phyloP scores from a whole-genome alignment of 345 rosid genomes.

The Euphorbia tirucalli region DNA sequence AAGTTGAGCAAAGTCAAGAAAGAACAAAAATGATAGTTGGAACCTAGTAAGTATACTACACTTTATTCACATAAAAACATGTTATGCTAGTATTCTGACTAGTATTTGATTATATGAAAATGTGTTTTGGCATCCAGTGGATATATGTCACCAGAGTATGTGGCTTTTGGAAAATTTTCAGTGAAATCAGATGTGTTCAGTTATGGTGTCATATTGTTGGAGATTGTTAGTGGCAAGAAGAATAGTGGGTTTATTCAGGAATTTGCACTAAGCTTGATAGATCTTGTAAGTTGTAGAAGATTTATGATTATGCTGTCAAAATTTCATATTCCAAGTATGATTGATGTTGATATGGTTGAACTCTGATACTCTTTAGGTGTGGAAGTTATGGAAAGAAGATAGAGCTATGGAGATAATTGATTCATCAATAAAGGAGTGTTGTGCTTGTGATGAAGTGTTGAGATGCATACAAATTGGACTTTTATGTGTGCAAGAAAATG shows the following conservation, averaged over 20 bases:
- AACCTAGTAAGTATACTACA: constrained; percentile 16
- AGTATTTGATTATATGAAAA: background rate
- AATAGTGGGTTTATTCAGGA: background rate
- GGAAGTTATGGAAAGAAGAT: constrained; percentile 12
- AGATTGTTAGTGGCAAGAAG: constrained; percentile 9
- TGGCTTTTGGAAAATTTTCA: constrained; percentile 14
- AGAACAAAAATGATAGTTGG: constrained; percentile 10
- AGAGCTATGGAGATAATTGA: constrained; percentile 5
- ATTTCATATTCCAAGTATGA: too few relatives aligned
- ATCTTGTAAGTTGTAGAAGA: constrained; percentile 5
- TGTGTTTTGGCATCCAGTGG: background rate
- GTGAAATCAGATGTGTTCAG: constrained; percentile 17
- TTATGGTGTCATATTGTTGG: constrained; percentile 19
- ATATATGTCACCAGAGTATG: constrained; percentile 7
- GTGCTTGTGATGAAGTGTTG: background rate
- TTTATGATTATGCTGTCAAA: background rate
- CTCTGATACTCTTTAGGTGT: background rate
- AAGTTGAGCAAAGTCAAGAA: background rate
- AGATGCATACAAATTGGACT: background rate
- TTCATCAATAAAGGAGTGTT: background rate
- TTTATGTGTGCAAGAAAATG: background rate
- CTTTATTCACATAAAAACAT: too few relatives aligned
- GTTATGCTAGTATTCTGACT: background rate
- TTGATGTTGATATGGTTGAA: too few relatives aligned
- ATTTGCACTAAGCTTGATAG: background rate